A percentile compares a stretch with the other conserved stretches of the same genome.
These are phyloP conservation scores for Diaporthe humulicola DNA, from an alignment of 2,329 filamentous ascomycete genomes.

Conservation along the genomic window DNA sequence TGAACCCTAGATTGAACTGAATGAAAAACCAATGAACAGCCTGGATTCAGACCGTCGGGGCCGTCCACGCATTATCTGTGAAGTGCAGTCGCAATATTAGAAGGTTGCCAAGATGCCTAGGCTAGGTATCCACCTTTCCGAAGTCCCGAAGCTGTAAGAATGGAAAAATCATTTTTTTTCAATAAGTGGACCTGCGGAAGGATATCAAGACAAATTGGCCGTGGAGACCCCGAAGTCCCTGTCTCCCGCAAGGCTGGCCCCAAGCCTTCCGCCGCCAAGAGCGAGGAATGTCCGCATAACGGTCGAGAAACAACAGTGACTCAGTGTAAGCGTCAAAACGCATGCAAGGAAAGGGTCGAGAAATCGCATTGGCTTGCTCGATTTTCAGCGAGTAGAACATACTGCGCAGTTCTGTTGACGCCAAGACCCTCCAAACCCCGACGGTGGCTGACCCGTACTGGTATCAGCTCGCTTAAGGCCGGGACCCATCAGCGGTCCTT, in stretches of 20 bases:
- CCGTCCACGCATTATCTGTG: background rate
- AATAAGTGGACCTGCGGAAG: slow-evolving; percentile 15
- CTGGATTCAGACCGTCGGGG: background rate
- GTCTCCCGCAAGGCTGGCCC: slow-evolving; percentile 7
- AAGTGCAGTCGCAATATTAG: slow-evolving; percentile 1
- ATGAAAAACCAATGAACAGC: background rate
- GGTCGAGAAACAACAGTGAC: background rate
- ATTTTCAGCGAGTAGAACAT: background rate
- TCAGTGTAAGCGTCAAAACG: background rate
- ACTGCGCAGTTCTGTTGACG: background rate
- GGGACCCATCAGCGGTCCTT: slow-evolving; percentile 12
- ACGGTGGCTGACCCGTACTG: background rate
- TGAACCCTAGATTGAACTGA: background rate
- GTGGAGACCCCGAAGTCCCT: slow-evolving; percentile 14
- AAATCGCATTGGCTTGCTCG: background rate
- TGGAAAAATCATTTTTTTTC: slow-evolving; percentile 15
- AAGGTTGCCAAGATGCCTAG: background rate
- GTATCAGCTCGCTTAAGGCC: slow-evolving; percentile 24
- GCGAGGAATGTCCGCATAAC: slow-evolving; percentile 11
- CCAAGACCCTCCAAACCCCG: slow-evolving; percentile 9
- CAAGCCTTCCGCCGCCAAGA: slow-evolving; percentile 14
- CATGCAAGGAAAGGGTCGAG: background rate
- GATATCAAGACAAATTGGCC: slow-evolving; percentile 16
- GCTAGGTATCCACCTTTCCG: slow-evolving; percentile 26
- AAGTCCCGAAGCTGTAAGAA: slow-evolving; percentile 15